phyloP scores from a whole-genome alignment of 1,284 basidiomycete species.

The Leccinum subrobustum region DNA sequence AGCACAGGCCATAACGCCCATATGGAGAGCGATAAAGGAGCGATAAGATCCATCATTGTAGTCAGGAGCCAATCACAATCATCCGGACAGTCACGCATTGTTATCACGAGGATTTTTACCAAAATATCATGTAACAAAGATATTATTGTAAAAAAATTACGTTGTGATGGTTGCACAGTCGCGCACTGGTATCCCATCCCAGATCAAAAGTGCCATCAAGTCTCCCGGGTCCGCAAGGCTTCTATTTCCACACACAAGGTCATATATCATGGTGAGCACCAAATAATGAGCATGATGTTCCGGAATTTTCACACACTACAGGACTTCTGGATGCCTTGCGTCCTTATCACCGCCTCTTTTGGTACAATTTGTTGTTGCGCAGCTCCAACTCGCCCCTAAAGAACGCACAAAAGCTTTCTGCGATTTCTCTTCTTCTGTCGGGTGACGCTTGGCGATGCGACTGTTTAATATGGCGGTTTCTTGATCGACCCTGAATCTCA shows the following conservation, averaged over 20 bases:
- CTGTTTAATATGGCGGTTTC: not conserved
- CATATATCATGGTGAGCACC: not conserved
- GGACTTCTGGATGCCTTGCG: not conserved
- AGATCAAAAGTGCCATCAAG: not conserved
- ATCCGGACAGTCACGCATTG: not conserved
- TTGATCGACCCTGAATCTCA: not conserved
- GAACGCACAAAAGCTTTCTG: not conserved
- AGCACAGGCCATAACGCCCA: slow-evolving; percentile 34
- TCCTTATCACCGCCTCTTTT: slow-evolving; percentile 3
- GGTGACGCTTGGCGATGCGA: not conserved
- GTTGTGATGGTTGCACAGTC: not conserved
- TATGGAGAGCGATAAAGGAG: slow-evolving; percentile 30
- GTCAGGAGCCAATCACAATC: not conserved
- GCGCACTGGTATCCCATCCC: not conserved
- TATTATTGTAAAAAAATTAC: not conserved
- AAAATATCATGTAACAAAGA: not conserved
- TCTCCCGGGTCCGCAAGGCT: not conserved
- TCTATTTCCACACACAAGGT: not conserved
- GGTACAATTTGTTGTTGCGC: not conserved
- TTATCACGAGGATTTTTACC: not conserved
- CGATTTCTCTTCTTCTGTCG: not conserved
- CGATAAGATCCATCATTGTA: slow-evolving; percentile 10
- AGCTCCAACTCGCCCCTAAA: not conserved
- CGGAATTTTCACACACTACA: not conserved
- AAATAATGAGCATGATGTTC: not conserved